These are phyloP conservation scores for Coemansia sp. DNA, from an alignment of 192 early-diverging fungal genomes.

Conservation along the genomic window DNA sequence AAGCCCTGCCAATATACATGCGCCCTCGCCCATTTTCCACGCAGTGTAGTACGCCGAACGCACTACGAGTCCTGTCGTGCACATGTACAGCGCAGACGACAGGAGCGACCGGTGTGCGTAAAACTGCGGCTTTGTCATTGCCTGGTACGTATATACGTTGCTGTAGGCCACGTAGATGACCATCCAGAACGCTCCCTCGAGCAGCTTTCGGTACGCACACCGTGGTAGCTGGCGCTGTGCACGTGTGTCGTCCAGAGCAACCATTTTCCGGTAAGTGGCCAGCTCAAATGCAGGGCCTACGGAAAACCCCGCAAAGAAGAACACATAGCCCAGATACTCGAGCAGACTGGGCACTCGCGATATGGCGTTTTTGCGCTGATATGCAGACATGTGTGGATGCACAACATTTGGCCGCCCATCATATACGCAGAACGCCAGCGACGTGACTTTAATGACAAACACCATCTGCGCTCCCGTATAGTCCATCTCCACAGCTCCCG, in stretches of 20 bases:
- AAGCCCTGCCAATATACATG: slow-evolving; percentile 78
- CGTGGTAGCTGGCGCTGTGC: slow-evolving; percentile 13
- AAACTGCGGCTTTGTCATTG: slow-evolving; percentile 27
- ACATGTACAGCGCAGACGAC: slow-evolving; percentile 22
- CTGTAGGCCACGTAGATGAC: slow-evolving; percentile 30
- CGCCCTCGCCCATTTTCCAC: slow-evolving; percentile 89
- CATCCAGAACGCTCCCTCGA: slow-evolving; percentile 43
- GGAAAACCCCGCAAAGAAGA: slow-evolving; percentile 85
- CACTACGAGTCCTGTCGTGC: slow-evolving; percentile 24
- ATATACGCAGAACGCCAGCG: slow-evolving; percentile 79
- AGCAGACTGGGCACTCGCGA: slow-evolving; percentile 62
- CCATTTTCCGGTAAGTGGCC: slow-evolving; percentile 57
- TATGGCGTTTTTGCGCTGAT: slow-evolving; percentile 69
- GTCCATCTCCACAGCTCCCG: slow-evolving; percentile 64
- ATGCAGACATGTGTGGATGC: slow-evolving; percentile 41
- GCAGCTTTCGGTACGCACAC: slow-evolving; percentile 29
- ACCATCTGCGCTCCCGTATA: slow-evolving; percentile 93
- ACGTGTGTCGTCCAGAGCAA: slow-evolving; percentile 38
- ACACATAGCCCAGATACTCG: slow-evolving; percentile 82
- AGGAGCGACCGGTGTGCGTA: slow-evolving; percentile 8
- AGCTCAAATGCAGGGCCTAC: slow-evolving; percentile 83
- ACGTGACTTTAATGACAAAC: slow-evolving; percentile 87
- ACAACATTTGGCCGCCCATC: slow-evolving; percentile 61
- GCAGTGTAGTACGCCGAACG: slow-evolving; percentile 73
- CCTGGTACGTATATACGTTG: slow-evolving; percentile 9